phyloP scores from a whole-genome alignment of 495 filamentous ascomycete species.

The Xylaria curta region DNA sequence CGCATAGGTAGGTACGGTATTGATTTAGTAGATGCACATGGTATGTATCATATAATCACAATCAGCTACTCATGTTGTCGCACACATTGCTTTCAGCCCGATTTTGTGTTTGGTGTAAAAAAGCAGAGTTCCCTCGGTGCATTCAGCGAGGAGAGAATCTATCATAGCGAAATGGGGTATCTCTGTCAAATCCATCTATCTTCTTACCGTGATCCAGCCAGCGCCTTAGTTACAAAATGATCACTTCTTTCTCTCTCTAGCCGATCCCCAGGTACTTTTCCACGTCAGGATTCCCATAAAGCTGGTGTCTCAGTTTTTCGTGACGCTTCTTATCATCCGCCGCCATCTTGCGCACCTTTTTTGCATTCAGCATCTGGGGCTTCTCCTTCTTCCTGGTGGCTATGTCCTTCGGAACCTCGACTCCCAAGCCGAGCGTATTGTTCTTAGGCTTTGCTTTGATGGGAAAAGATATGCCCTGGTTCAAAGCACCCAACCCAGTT shows the following conservation, averaged over 20 bases:
- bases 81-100: background rate
- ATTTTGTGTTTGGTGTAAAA: background rate
- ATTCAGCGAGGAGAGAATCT: background rate
- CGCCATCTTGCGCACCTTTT: constrained; percentile 67
- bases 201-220: background rate
- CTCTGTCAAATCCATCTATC: background rate
- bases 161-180: constrained; percentile 27
- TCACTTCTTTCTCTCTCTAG: constrained; percentile 18
- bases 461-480: constrained; percentile 77
- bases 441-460: constrained; percentile 75
- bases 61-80: background rate
- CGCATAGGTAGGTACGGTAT: too few relatives aligned
- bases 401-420: constrained; percentile 48
- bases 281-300: constrained; percentile 73
- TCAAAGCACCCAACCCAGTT: constrained; percentile 70
- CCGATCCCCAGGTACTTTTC: constrained; percentile 71
- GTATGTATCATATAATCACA: background rate
- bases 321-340: constrained; percentile 65
- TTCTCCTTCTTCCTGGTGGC: constrained; percentile 55
- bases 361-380: constrained; percentile 69
- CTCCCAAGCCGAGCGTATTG: constrained; percentile 76
- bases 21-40: background rate
- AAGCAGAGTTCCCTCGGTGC: background rate
- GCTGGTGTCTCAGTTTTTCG: constrained; percentile 67
- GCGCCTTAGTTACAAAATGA: background rate